These are phyloP conservation scores for Rhizopus stolonifer DNA, from an alignment of 371 early-diverging fungal genomes.

Conservation along the genomic window DNA sequence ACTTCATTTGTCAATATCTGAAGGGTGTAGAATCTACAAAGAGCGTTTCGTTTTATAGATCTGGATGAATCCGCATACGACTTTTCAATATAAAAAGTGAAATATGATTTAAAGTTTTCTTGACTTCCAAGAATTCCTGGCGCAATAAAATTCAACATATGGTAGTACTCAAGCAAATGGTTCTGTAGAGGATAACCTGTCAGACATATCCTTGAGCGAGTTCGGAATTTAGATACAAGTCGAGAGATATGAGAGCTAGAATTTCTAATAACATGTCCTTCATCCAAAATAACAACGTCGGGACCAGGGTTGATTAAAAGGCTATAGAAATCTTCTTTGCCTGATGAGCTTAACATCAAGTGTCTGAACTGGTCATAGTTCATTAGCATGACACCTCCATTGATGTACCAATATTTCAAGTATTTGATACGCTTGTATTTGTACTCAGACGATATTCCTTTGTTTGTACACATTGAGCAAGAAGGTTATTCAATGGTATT, in stretches of 20 bases:
- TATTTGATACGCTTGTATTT: constrained; percentile 8
- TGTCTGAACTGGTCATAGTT: constrained; percentile 63
- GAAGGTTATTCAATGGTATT: background rate
- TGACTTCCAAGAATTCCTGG: constrained; percentile 62
- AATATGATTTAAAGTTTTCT: constrained; percentile 57
- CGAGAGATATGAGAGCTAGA: constrained; percentile 40
- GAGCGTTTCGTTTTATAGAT: constrained; percentile 37
- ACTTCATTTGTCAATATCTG: constrained; percentile 15
- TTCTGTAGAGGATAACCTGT: constrained; percentile 93
- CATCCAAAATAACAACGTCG: constrained; percentile 77
- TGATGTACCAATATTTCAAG: constrained; percentile 52
- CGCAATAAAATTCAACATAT: constrained; percentile 72
- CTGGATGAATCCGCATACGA: constrained; percentile 60
- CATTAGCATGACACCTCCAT: constrained; percentile 69
- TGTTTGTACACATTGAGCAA: background rate
- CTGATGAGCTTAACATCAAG: constrained; percentile 17
- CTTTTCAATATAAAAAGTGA: constrained; percentile 64
- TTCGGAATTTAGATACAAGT: constrained; percentile 45
- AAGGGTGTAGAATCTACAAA: constrained; percentile 12
- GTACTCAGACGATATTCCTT: background rate
- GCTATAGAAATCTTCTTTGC: constrained; percentile 16
- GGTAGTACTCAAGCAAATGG: constrained; percentile 65
- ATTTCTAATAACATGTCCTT: constrained; percentile 87
- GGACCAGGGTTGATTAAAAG: constrained; percentile 63
- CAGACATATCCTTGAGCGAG: constrained; percentile 69